These are phyloP conservation scores for Acidomyces sp. DNA, from an alignment of 495 filamentous ascomycete genomes.

Conservation along the genomic window DNA sequence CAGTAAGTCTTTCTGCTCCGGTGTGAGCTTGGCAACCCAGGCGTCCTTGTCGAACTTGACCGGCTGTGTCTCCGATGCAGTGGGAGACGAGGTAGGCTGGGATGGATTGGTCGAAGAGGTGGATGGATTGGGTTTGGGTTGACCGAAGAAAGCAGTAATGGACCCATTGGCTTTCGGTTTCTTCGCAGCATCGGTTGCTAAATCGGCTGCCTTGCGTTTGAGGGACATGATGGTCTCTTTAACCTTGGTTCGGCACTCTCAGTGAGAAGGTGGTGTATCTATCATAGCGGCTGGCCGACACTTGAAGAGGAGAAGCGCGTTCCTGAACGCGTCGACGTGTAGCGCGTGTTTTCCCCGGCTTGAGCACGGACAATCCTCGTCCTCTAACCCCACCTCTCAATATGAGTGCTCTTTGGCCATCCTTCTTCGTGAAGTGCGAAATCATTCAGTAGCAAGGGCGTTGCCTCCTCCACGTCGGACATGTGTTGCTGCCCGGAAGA, in stretches of 20 bases:
- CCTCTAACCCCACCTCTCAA: too few species aligned
- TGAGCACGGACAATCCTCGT: too few species aligned
- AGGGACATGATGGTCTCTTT: conserved; percentile 28
- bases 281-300: too few species aligned
- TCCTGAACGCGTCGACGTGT: too few species aligned
- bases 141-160: conserved; percentile 55
- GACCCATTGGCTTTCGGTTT: conserved; percentile 57
- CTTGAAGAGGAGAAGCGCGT: too few species aligned
- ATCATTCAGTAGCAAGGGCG: too few species aligned
- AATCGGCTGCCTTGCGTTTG: conserved; percentile 55
- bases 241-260: not conserved
- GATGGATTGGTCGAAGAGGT: conserved; percentile 23
- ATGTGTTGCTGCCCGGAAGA: too few species aligned
- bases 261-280: too few species aligned
- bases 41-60: conserved; percentile 70
- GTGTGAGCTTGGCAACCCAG: conserved; percentile 66
- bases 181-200: conserved; percentile 40
- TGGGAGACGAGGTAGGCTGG: conserved; percentile 28
- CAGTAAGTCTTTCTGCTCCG: conserved; percentile 71
- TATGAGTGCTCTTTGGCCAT: too few species aligned
- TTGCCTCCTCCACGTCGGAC: too few species aligned
- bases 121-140: conserved; percentile 32
- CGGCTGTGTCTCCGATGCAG: conserved; percentile 24
- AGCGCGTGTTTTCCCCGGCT: too few species aligned
- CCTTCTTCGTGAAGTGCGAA: too few species aligned